Base-by-base conservation (phyloP, 768 basidiomycete species). In the Tylopilus sp. region DNA sequence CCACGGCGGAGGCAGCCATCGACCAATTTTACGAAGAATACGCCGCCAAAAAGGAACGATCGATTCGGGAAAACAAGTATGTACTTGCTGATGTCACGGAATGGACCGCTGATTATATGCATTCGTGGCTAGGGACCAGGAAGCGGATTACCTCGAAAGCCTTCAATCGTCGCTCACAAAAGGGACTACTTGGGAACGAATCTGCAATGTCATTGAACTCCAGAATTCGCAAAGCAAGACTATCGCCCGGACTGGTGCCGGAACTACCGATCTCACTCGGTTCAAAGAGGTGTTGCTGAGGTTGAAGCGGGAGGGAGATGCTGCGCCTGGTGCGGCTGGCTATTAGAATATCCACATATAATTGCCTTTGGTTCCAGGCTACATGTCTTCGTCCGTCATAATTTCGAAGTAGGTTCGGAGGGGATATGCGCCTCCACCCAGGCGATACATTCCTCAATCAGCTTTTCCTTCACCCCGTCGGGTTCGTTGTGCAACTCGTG, bases 171-270 rank as follows among this genome's bases (percentile, higher is more conserved):
- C 84, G 10, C 82, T 98, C 45, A 86, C 91, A 0, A 77, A 80
- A 48, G 97, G 95, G 22, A 97, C 95, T 20, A 95, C 94, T 8
- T 99, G 95, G 95, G 84, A 93, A 60, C 87, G 97, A 33, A 95
- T 99, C 64, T 88, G 86, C 65, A 83, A 84, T 23, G 71, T 85
- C 45, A 71, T 97, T 55, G 91, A 95, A 59, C 78, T 99, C 33
- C 83, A 95, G 69, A 98, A 98, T 68, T 97, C 94, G 48, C 93
- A 98, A 71, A 94, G 91, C 77, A 99, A 98, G 76, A 98, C 94
- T 4, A 77, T 92, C 60, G 86, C 94, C 17, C 82, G 93, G 40
- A 81, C 88, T 28, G 91, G 91, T 13, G 74, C 90, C 11, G 88
- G 88, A 6, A 93, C 94, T 33, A 93, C 90, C 3, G 95, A 99